Percentiles rank a stretch among this genome's conserved stretches.
Evolutionary conservation across 352 stramenopile species (phyloP).

Genomic region (Blastocystis sp.): DNA sequence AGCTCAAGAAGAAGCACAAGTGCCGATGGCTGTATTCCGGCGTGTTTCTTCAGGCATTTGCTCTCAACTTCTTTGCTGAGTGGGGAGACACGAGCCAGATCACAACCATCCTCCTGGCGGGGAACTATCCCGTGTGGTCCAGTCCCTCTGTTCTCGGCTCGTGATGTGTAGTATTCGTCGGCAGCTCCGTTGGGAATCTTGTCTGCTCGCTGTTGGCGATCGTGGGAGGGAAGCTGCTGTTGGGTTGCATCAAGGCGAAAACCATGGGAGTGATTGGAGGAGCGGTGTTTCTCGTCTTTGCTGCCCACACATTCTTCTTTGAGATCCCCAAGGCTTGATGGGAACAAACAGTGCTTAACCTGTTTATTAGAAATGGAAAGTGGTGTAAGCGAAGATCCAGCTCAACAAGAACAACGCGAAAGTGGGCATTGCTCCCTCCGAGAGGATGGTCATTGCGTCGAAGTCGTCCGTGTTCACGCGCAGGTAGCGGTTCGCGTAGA

Average conservation of each 20-base stretch:
- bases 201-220: neutral
- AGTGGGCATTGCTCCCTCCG: conserved; percentile 45
- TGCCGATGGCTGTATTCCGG: neutral
- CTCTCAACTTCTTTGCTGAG: conserved; percentile 86
- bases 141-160: neutral
- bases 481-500: conserved; percentile 57
- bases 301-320: neutral
- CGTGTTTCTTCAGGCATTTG: conserved; percentile 77
- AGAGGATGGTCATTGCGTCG: conserved; percentile 43
- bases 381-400: conserved; percentile 55
- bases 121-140: conserved; percentile 27
- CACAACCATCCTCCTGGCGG: conserved; percentile 45
- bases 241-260: neutral
- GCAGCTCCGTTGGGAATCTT: neutral
- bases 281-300: neutral
- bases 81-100: conserved; percentile 84
- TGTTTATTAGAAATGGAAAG: conserved; percentile 54
- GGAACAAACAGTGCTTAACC: neutral
- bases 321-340: neutral
- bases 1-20: neutral
- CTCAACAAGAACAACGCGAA: conserved; percentile 34
- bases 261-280: neutral
- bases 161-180: neutral
- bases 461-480: conserved; percentile 52
- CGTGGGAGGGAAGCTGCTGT: neutral